These are phyloP conservation scores for Vicia sativa DNA, from an alignment of 306 rosid species.

Conservation along the genomic window DNA sequence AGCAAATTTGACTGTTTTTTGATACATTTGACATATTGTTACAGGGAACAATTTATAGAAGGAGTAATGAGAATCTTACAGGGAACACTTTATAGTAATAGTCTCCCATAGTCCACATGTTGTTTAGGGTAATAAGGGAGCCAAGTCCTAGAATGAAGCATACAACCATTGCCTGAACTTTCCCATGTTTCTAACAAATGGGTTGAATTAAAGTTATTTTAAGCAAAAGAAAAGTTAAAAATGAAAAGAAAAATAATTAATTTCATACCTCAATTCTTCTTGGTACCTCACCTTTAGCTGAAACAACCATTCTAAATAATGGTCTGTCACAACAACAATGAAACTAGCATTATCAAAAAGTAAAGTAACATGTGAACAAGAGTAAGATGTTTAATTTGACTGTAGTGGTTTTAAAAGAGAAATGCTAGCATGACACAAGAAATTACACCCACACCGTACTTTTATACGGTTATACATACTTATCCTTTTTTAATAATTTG, in stretches of 20 bases:
- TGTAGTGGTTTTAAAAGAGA: too few relatives aligned
- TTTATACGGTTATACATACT: too few relatives aligned
- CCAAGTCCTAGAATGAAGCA: slow-evolving; percentile 84
- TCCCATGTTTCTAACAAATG: slow-evolving; percentile 49
- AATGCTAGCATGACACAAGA: too few relatives aligned
- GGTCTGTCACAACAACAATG: neutral
- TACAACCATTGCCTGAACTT: slow-evolving; percentile 46
- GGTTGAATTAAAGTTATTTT: neutral
- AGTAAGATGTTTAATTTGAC: too few relatives aligned
- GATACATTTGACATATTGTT: too few relatives aligned
- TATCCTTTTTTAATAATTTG: too few relatives aligned
- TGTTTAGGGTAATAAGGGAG: slow-evolving; percentile 62
- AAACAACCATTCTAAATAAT: slow-evolving; percentile 35
- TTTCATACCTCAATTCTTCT: slow-evolving; percentile 48
- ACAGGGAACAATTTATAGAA: too few relatives aligned
- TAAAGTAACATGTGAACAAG: too few relatives aligned
- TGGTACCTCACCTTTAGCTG: slow-evolving; percentile 35
- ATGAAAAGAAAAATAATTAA: neutral
- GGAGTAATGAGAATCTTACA: slow-evolving; percentile 41
- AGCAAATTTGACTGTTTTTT: too few relatives aligned
- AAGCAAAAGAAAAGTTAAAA: neutral
- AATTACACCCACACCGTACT: too few relatives aligned
- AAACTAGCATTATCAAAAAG: neutral
- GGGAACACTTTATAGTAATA: slow-evolving; percentile 77
- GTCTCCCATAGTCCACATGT: slow-evolving; percentile 69